phyloP scores from a whole-genome alignment of 345 rosid genomes.

The Euphorbia tirucalli region DNA sequence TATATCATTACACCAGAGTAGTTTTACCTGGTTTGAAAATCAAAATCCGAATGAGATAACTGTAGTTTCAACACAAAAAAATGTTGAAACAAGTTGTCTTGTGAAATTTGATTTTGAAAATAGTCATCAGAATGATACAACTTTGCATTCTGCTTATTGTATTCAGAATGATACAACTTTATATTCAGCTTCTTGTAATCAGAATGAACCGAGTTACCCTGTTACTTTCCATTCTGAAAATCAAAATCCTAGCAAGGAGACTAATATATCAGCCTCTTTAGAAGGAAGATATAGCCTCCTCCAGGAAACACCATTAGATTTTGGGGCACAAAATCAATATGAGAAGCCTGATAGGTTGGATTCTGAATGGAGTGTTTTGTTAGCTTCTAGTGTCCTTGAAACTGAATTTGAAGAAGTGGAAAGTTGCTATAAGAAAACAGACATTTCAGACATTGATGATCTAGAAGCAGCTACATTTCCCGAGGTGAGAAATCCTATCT shows the following conservation, averaged over 20 bases:
- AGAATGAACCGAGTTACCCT: not conserved
- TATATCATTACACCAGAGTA: too few relatives aligned
- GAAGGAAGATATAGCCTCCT: not conserved
- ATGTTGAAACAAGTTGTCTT: not conserved
- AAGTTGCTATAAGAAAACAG: not conserved
- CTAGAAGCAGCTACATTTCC: not conserved
- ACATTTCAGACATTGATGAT: not conserved
- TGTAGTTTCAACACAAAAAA: not conserved
- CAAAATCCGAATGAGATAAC: constrained; percentile 1
- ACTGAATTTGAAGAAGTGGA: not conserved
- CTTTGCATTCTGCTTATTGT: too few relatives aligned
- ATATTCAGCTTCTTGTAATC: not conserved
- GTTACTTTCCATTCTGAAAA: not conserved
- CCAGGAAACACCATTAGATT: not conserved
- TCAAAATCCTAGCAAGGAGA: not conserved
- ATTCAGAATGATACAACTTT: not conserved
- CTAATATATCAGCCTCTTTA: not conserved
- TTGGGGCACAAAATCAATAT: not conserved
- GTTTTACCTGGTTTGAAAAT: too few relatives aligned
- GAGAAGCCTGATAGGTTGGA: not conserved
- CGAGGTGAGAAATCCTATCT: not conserved
- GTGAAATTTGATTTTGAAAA: not conserved
- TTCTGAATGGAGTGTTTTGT: not conserved
- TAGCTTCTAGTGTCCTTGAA: not conserved
- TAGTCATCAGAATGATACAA: not conserved